Conservation (phyloP, 768 basidiomycete species). For the Tylopilus sp. region DNA sequence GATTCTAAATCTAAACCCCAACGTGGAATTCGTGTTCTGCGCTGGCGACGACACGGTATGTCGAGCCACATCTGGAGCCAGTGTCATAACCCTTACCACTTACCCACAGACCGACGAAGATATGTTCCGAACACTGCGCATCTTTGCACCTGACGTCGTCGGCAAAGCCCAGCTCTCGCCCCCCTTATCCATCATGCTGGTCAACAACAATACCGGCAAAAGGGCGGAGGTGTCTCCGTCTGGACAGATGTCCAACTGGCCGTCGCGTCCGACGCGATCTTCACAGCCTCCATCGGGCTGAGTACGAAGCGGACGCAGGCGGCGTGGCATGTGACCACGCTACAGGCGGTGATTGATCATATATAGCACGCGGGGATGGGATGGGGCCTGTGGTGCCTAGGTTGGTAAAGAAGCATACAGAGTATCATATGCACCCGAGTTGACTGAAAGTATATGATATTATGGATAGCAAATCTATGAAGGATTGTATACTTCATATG, state of each 20-base stretch:
- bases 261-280: conserved; percentile 62
- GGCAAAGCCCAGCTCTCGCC: too few species aligned
- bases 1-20: conserved; percentile 90
- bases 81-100: too few species aligned
- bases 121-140: conserved; percentile 90
- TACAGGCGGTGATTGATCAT: conserved; percentile 81
- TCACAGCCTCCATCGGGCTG: too few species aligned
- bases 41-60: conserved; percentile 89
- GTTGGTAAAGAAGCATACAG: too few species aligned
- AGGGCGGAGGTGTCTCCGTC: conserved; percentile 6
- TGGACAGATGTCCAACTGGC: conserved; percentile 54
- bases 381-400: too few species aligned
- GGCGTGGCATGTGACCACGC: conserved; percentile 90
- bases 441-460: too few species aligned
- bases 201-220: conserved; percentile 14
- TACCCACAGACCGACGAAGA: conserved; percentile 81
- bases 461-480: too few species aligned
- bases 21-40: conserved; percentile 95
- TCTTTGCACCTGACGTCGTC: too few species aligned
- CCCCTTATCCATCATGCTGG: too few species aligned
- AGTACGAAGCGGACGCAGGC: too few species aligned
- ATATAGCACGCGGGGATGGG: conserved; percentile 31
- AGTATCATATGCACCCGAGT: too few species aligned
- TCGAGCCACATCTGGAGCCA: neutral
- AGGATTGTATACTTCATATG: too few species aligned